These are phyloP conservation scores for Phytophthora nicotianae DNA, from an alignment of 352 stramenopile genomes.

Conservation along the genomic window DNA sequence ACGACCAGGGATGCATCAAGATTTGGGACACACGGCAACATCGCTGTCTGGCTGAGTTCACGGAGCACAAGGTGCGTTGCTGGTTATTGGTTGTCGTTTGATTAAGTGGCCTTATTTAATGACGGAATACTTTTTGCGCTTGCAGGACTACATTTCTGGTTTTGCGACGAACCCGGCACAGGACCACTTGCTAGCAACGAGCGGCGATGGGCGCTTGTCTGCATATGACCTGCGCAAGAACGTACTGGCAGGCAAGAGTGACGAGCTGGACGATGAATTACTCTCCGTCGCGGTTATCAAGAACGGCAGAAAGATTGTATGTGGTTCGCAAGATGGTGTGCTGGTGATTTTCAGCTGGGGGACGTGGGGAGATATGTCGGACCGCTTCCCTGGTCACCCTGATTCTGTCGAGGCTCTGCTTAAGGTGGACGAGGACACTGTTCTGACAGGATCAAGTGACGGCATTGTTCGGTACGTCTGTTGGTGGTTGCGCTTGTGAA, in stretches of 20 bases:
- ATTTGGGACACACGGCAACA: conserved; percentile 89
- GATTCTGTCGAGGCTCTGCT: conserved; percentile 94
- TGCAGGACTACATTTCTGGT: conserved; percentile 93
- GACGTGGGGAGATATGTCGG: conserved; percentile 96
- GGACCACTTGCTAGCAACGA: conserved; percentile 89
- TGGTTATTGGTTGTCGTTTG: background rate
- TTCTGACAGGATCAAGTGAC: conserved; percentile 96
- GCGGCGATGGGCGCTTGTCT: conserved; percentile 91
- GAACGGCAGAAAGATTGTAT: conserved; percentile 94
- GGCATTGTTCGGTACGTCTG: conserved; percentile 90
- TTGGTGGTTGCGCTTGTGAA: background rate
- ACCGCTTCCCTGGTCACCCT: conserved; percentile 95
- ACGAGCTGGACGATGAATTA: conserved; percentile 85
- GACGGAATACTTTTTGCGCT: background rate
- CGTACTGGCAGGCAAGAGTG: conserved; percentile 76
- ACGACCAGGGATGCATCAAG: conserved; percentile 86
- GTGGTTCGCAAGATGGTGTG: conserved; percentile 94
- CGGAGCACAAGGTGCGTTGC: conserved; percentile 84
- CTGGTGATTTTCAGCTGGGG: conserved; percentile 96
- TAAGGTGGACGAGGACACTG: conserved; percentile 97
- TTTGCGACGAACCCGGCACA: conserved; percentile 87
- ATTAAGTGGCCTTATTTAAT: background rate
- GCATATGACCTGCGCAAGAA: conserved; percentile 93
- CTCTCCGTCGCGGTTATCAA: conserved; percentile 81
- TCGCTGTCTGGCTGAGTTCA: conserved; percentile 88